Conservation (phyloP, 371 early-diverging fungal species). For the Mortierella polycephala region DNA sequence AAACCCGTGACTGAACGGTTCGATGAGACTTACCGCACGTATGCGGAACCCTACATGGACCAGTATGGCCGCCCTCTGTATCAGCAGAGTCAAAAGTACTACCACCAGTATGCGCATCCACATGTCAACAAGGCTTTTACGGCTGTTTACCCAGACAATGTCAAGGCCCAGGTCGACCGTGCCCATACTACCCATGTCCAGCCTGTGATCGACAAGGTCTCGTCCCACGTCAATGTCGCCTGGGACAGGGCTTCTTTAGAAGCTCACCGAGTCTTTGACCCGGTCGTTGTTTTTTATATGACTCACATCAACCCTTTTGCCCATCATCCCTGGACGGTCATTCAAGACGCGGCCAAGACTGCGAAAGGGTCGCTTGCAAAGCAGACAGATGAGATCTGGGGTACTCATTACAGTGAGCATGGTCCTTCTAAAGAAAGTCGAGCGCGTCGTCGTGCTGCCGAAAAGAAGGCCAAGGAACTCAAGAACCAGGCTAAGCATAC, state of each 20-base stretch:
- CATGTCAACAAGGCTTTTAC: constrained; percentile 29
- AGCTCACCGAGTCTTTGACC: constrained; percentile 9
- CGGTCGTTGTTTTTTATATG: constrained; percentile 22
- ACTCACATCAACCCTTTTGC: constrained; percentile 42
- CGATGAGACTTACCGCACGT: constrained; percentile 38
- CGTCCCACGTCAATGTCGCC: constrained; percentile 31
- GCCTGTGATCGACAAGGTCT: constrained; percentile 34
- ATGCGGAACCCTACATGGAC: constrained; percentile 39
- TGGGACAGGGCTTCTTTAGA: constrained; percentile 29
- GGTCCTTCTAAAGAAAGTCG: constrained; percentile 14
- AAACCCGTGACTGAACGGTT: constrained; percentile 11
- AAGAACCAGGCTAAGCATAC: constrained; percentile 1
- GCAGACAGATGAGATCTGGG: constrained; percentile 38
- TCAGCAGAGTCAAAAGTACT: constrained; percentile 35
- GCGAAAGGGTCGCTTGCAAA: constrained; percentile 13
- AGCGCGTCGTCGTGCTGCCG: constrained; percentile 5
- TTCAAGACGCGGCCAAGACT: constrained; percentile 21
- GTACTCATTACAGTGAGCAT: constrained; percentile 28
- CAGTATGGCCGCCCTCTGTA: constrained; percentile 44
- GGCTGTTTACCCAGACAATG: constrained; percentile 32
- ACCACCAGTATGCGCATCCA: constrained; percentile 42
- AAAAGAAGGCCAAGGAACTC: constrained; percentile 16
- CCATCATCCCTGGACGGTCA: constrained; percentile 10
- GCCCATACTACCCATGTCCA: constrained; percentile 29
- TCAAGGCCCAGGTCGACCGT: constrained; percentile 28